Conservation (phyloP, 2,329 filamentous ascomycete genomes). For the Didymella lethalis region DNA sequence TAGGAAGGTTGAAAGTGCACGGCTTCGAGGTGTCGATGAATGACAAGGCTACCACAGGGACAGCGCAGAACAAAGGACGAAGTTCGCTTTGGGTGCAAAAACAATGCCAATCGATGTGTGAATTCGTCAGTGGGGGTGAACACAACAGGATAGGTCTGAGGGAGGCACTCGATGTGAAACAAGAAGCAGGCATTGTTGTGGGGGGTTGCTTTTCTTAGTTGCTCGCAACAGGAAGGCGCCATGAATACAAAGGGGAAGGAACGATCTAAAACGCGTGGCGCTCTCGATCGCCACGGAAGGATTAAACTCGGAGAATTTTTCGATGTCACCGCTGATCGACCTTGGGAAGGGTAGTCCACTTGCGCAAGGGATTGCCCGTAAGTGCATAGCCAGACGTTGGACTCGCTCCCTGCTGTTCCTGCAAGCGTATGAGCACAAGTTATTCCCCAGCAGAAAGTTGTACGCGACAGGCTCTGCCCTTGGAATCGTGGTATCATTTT, state of each 20-base stretch:
- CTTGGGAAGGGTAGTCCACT: neutral
- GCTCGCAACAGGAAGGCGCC: neutral
- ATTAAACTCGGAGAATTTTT: neutral
- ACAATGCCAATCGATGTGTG: neutral
- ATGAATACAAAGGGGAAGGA: neutral
- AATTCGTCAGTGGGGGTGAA: neutral
- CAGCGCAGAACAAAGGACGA: neutral
- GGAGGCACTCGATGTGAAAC: neutral
- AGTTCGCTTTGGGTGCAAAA: neutral
- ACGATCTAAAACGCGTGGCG: neutral
- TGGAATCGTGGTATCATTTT: neutral
- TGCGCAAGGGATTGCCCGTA: too few relatives aligned
- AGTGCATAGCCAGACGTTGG: too few relatives aligned
- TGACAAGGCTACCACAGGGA: neutral
- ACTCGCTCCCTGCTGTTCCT: too few relatives aligned
- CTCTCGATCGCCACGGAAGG: neutral
- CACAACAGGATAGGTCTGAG: neutral
- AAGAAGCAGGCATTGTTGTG: neutral
- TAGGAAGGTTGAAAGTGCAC: neutral
- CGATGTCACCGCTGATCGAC: neutral
- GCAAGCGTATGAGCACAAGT: too few relatives aligned
- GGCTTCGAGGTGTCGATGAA: neutral
- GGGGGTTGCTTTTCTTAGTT: neutral
- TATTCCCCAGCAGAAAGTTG: too few relatives aligned
- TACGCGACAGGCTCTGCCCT: too few relatives aligned